These are phyloP conservation scores for Chenopodium quinoa DNA, from an alignment of 148 eudicot species.

Conservation along the genomic window DNA sequence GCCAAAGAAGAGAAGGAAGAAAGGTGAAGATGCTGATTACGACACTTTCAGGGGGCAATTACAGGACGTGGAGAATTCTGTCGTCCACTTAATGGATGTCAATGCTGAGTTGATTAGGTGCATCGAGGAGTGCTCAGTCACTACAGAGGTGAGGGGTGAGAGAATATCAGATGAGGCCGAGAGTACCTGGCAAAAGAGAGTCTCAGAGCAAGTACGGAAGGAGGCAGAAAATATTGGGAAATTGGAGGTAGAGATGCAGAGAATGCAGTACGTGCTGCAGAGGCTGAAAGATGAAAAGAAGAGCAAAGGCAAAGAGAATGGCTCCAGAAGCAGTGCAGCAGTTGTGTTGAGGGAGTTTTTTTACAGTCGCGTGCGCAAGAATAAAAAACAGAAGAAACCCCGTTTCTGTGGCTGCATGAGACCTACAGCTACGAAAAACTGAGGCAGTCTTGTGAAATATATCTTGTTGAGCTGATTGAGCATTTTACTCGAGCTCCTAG, in stretches of 20 bases:
- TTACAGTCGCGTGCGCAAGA: constrained; percentile 46
- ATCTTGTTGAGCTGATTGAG: not conserved
- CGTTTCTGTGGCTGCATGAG: constrained; percentile 72
- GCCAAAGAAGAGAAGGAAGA: constrained; percentile 43
- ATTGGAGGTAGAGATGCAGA: constrained; percentile 74
- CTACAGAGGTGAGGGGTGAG: constrained; percentile 27
- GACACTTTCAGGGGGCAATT: constrained; percentile 59
- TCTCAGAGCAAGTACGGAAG: constrained; percentile 57
- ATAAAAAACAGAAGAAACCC: constrained; percentile 52
- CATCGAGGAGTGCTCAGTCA: constrained; percentile 41
- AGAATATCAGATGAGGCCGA: constrained; percentile 39
- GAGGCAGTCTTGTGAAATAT: constrained; percentile 13
- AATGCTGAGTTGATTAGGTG: constrained; percentile 50
- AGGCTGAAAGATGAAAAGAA: constrained; percentile 65
- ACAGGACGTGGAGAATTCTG: constrained; percentile 57
- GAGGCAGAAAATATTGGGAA: constrained; percentile 69
- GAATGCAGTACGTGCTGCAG: constrained; percentile 52
- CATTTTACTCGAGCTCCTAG: not conserved
- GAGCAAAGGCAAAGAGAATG: constrained; percentile 41
- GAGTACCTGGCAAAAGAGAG: constrained; percentile 34
- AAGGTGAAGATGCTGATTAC: constrained; percentile 42
- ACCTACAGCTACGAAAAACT: constrained; percentile 32
- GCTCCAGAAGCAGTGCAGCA: constrained; percentile 48
- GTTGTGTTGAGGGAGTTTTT: constrained; percentile 62
- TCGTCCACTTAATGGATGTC: constrained; percentile 52